These are phyloP conservation scores for Penicillium polonicum DNA, from an alignment of 2,329 filamentous ascomycete genomes.

Conservation along the genomic window DNA sequence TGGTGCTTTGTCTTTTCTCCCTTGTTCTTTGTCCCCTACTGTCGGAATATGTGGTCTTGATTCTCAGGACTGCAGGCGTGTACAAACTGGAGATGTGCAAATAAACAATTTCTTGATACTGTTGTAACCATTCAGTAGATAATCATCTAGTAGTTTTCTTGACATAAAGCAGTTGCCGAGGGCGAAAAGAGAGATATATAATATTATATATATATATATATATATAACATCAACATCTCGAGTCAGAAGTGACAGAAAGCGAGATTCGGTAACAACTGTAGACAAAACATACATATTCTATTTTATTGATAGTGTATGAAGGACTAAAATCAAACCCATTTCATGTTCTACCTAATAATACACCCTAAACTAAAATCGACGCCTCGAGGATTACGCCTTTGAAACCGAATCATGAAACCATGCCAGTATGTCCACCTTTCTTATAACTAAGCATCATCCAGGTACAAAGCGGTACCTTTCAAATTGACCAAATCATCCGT, in stretches of 20 bases:
- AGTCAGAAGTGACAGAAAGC: background rate
- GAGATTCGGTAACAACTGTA: background rate
- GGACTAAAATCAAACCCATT: background rate
- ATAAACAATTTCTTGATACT: conserved; percentile 12
- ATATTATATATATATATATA: too few relatives aligned
- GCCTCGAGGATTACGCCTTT: background rate
- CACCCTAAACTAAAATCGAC: conserved; percentile 4
- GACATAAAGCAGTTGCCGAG: background rate
- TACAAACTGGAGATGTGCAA: conserved; percentile 24
- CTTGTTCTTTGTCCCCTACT: conserved; percentile 10
- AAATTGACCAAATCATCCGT: conserved; percentile 29
- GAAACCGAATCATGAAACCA: conserved; percentile 1
- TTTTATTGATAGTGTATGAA: background rate
- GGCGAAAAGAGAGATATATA: background rate
- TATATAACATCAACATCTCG: background rate
- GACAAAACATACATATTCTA: background rate
- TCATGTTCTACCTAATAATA: conserved; percentile 7
- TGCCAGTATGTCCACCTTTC: background rate
- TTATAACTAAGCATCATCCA: conserved; percentile 27
- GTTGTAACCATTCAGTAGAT: background rate
- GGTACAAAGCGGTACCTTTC: conserved; percentile 34
- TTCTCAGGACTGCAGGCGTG: conserved; percentile 7
- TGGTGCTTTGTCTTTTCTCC: conserved; percentile 7
- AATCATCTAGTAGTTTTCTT: background rate
- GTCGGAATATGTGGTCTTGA: conserved; percentile 3